Evolutionary conservation across 768 basidiomycete species (phyloP).

Genomic region (Podaxis pistillaris): DNA sequence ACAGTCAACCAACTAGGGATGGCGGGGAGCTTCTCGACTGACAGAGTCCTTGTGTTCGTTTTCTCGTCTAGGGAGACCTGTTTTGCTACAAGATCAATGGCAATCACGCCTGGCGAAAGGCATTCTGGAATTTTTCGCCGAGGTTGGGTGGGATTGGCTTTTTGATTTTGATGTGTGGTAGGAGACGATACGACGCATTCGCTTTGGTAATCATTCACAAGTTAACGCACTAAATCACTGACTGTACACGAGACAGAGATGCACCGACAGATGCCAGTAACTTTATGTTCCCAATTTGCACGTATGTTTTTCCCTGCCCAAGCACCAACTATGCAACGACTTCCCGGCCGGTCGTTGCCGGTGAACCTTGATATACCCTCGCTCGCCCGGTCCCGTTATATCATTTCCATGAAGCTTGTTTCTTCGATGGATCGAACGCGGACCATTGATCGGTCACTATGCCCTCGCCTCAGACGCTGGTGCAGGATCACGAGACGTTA

Average conservation of each 20-base stretch:
- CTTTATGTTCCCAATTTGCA: no score
- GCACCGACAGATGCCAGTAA: no score
- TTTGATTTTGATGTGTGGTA: constrained; percentile 77
- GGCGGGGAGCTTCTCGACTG: constrained; percentile 87
- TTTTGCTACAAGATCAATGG: constrained; percentile 55
- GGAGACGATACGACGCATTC: constrained; percentile 91
- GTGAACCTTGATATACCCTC: no score
- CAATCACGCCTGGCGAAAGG: constrained; percentile 83
- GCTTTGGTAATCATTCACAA: constrained; percentile 42
- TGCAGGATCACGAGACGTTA: no score
- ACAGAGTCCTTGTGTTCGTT: constrained; percentile 84
- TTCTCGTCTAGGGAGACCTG: constrained; percentile 60
- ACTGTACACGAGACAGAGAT: background rate
- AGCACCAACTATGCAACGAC: no score
- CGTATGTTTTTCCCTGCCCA: no score
- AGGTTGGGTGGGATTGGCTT: constrained; percentile 77
- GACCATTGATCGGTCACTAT: no score
- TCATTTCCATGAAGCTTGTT: no score
- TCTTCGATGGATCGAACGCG: no score
- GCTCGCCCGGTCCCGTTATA: no score
- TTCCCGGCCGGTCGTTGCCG: no score
- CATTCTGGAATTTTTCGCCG: constrained; percentile 81
- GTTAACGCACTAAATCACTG: background rate
- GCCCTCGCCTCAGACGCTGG: no score
- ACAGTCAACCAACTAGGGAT: constrained; percentile 83